phyloP scores from a whole-genome alignment of 352 stramenopile genomes.

The Phytophthora palmivora region DNA sequence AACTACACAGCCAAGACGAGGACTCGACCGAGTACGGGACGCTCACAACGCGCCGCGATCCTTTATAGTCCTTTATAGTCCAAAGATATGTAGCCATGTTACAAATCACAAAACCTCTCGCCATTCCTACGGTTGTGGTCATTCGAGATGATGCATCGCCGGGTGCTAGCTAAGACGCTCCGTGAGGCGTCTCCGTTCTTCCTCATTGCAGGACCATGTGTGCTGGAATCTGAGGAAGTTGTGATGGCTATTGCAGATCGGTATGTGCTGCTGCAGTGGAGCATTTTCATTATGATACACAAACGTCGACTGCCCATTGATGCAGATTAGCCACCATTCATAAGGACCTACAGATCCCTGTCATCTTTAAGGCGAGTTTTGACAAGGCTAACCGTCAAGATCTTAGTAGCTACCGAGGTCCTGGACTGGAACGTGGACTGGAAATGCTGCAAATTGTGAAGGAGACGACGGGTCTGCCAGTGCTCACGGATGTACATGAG shows the following conservation, averaged over 20 bases:
- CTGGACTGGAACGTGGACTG: slow-evolving; percentile 74
- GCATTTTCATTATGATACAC: neutral
- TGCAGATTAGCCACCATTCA: slow-evolving; percentile 65
- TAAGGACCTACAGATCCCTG: slow-evolving; percentile 66
- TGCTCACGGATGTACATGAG: slow-evolving; percentile 90
- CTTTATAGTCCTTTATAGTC: slow-evolving; percentile 25
- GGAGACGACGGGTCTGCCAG: slow-evolving; percentile 66
- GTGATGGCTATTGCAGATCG: slow-evolving; percentile 76
- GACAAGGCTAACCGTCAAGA: slow-evolving; percentile 92
- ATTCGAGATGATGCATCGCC: slow-evolving; percentile 49
- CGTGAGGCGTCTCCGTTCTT: slow-evolving; percentile 79
- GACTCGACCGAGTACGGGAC: slow-evolving; percentile 32
- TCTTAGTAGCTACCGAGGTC: slow-evolving; percentile 78
- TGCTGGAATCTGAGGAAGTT: slow-evolving; percentile 75
- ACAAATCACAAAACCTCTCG: slow-evolving; percentile 19
- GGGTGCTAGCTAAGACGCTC: slow-evolving; percentile 56
- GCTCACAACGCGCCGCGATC: slow-evolving; percentile 14
- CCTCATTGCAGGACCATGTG: slow-evolving; percentile 84
- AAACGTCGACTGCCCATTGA: neutral
- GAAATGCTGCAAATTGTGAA: slow-evolving; percentile 81
- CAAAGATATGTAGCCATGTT: slow-evolving; percentile 17
- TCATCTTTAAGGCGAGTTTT: slow-evolving; percentile 92
- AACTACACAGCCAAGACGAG: slow-evolving; percentile 11
- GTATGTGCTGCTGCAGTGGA: slow-evolving; percentile 30
- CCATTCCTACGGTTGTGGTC: slow-evolving; percentile 12